phyloP scores from a whole-genome alignment of 495 filamentous ascomycete genomes.

The Penicillium cataractarum region DNA sequence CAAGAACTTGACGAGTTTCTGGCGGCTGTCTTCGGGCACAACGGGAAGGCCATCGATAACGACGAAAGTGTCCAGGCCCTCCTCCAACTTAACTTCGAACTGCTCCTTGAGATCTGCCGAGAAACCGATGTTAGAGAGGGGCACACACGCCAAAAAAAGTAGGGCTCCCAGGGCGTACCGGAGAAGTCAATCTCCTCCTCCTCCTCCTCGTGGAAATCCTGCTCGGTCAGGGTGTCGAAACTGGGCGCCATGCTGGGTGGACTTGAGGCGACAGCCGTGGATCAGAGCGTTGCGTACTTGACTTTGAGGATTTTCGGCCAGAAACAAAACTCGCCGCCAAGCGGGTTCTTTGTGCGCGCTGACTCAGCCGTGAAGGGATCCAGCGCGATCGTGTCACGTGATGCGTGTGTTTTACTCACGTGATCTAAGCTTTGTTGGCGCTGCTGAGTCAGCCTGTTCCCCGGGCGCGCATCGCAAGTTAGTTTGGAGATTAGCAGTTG shows the following conservation, averaged over 20 bases:
- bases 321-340: conserved; percentile 44
- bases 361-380: conserved; percentile 29
- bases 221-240: conserved; percentile 72
- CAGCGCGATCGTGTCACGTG: background rate
- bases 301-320: conserved; percentile 44
- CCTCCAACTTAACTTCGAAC: conserved; percentile 92
- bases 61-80: conserved; percentile 93
- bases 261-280: conserved; percentile 33
- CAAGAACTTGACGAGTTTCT: conserved; percentile 92
- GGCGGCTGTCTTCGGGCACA: conserved; percentile 78
- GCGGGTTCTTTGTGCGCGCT: conserved; percentile 44
- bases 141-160: conserved; percentile 26
- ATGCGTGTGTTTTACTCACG: background rate
- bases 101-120: conserved; percentile 79
- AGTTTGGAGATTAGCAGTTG: conserved; percentile 6
- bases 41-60: conserved; percentile 91
- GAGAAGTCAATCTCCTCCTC: conserved; percentile 94
- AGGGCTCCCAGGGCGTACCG: conserved; percentile 45
- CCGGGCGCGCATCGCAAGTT: conserved; percentile 14
- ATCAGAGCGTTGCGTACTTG: conserved; percentile 22
- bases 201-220: conserved; percentile 82
- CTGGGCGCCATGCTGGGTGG: conserved; percentile 68
- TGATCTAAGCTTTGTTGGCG: background rate
- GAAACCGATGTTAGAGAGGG: conserved; percentile 34
- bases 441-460: conserved; percentile 15